Conservation (phyloP, 1,284 basidiomycete genomes). For the Microbotryum silenes-acaulis region DNA sequence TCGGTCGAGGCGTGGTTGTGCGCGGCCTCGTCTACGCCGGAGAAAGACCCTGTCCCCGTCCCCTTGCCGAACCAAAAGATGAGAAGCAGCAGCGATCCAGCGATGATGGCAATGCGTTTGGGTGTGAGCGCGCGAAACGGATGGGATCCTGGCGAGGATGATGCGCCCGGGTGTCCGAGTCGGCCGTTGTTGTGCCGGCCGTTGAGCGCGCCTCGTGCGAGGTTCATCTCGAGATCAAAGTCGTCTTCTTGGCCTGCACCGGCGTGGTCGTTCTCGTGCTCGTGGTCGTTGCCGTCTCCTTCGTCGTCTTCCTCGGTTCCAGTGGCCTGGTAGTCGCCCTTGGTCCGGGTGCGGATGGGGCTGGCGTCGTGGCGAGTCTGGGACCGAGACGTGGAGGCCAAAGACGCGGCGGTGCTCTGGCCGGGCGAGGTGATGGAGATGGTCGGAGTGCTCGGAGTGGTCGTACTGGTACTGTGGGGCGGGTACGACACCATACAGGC, state of each 20-base stretch:
- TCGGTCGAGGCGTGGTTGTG: not conserved
- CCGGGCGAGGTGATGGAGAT: slow-evolving; percentile 23
- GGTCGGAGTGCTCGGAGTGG: no score
- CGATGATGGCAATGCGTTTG: slow-evolving; percentile 26
- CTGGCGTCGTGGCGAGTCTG: no score
- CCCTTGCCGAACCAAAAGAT: slow-evolving; percentile 26
- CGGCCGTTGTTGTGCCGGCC: slow-evolving; percentile 1
- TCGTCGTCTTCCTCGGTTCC: no score
- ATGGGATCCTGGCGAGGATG: not conserved
- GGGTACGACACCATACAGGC: no score
- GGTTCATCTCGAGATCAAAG: slow-evolving; percentile 15
- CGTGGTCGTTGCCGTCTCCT: slow-evolving; percentile 17
- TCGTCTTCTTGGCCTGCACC: slow-evolving; percentile 53
- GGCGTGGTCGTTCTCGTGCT: slow-evolving; percentile 59
- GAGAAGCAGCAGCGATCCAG: slow-evolving; percentile 19
- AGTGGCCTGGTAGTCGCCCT: no score
- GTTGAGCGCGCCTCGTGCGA: slow-evolving; percentile 5
- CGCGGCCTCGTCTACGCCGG: slow-evolving; percentile 1
- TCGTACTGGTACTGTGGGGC: no score
- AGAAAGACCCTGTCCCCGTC: not conserved
- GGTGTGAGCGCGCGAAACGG: slow-evolving; percentile 27
- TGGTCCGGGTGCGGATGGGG: no score
- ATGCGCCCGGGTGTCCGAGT: not conserved
- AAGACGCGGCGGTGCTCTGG: no score
- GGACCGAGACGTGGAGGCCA: no score